Conservation (phyloP, 331 rosid genomes). For the Quercus lobata region DNA sequence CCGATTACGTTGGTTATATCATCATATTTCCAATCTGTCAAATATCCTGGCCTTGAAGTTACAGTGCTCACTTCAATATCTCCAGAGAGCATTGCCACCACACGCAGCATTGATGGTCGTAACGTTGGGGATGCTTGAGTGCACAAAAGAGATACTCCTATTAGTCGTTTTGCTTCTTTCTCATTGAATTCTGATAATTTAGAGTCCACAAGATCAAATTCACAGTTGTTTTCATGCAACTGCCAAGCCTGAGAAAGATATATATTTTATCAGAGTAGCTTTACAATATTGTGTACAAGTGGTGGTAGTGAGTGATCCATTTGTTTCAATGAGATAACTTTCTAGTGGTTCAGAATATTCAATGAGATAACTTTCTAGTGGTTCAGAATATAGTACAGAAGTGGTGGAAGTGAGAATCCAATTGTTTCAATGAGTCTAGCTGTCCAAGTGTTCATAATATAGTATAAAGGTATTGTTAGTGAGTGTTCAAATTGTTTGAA, state of each 20-base stretch:
- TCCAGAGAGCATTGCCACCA: slow-evolving; percentile 73
- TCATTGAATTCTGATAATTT: slow-evolving; percentile 30
- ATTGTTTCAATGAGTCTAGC: not conserved
- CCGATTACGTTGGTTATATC: slow-evolving; percentile 25
- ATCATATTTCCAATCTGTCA: slow-evolving; percentile 59
- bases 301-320: not conserved
- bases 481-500: not conserved
- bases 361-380: not conserved
- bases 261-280: not conserved
- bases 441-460: not conserved
- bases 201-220: slow-evolving; percentile 48
- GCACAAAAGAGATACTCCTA: slow-evolving; percentile 59
- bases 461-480: not conserved
- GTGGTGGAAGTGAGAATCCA: not conserved
- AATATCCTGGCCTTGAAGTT: slow-evolving; percentile 63
- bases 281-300: not conserved
- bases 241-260: slow-evolving; percentile 55
- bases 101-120: slow-evolving; percentile 73
- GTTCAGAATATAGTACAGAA: not conserved
- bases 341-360: not conserved
- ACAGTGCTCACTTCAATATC: slow-evolving; percentile 54
- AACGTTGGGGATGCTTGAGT: slow-evolving; percentile 66
- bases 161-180: slow-evolving; percentile 52
- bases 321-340: not conserved
- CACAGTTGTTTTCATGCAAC: slow-evolving; percentile 48